phyloP scores from a whole-genome alignment of 306 rosid species.

The Quercus cerris region DNA sequence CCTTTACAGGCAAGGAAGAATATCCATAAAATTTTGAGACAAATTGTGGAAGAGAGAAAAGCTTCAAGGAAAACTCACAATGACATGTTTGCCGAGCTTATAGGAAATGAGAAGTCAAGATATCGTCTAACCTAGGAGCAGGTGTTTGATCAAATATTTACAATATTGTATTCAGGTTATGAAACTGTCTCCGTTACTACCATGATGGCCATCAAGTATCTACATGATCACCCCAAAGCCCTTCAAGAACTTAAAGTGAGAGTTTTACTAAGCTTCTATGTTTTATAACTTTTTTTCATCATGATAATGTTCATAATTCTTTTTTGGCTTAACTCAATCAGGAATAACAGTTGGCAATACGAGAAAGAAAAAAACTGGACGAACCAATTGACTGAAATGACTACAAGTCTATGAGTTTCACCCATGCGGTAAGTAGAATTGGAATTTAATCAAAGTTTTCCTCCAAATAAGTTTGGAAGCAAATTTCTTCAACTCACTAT shows the following conservation, averaged over 20 bases:
- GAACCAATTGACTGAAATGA: constrained; percentile 60
- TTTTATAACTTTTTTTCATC: not conserved
- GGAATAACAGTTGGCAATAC: constrained; percentile 72
- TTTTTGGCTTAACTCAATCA: constrained; percentile 11
- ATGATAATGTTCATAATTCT: not conserved
- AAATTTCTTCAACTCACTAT: too few species aligned
- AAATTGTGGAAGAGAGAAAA: constrained; percentile 52
- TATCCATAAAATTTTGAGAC: constrained; percentile 34
- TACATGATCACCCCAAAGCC: constrained; percentile 63
- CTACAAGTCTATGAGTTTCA: constrained; percentile 50
- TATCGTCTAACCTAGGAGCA: constrained; percentile 59
- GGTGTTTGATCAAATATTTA: constrained; percentile 58
- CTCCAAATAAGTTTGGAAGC: too few species aligned
- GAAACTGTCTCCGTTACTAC: constrained; percentile 84
- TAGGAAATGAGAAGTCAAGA: constrained; percentile 42
- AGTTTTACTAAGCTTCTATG: not conserved
- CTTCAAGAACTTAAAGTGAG: constrained; percentile 65
- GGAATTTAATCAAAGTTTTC: not conserved
- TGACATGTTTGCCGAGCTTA: constrained; percentile 51
- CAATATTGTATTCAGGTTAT: constrained; percentile 73
- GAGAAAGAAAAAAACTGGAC: constrained; percentile 38
- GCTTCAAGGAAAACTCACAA: constrained; percentile 27
- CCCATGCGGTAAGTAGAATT: constrained; percentile 50
- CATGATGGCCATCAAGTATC: constrained; percentile 83
- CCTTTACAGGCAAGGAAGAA: constrained; percentile 51